Base-by-base conservation (phyloP, 2,329 filamentous ascomycete genomes). In the Fusarium oxysporum region DNA sequence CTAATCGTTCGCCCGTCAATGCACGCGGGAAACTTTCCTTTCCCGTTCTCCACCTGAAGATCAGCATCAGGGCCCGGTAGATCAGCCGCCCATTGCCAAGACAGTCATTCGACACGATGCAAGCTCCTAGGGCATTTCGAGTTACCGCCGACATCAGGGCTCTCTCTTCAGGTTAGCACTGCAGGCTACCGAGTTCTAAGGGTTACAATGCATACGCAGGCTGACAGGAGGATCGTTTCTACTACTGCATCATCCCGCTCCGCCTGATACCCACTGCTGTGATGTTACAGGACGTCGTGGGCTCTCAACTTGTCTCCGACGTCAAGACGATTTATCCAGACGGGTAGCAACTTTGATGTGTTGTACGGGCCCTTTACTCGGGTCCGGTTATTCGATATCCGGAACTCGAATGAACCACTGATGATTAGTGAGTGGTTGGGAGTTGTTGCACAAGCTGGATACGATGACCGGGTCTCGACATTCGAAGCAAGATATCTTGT, bases 371-470 rank as follows among this genome's bases (percentile, higher is more conserved):
- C 30, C 50, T 56, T 48, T 55, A 28, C 32, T 41, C 56, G 66
- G 60, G 45, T 13, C 28, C 16, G 17, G 11, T 38, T 16, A 48
- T 38, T 41, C 43, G 38, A 50, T 40, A 33, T 37, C 33, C 8
- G 55, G 38, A 40, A 25, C 23, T 54, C 25, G 28, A 53, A 43
- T 13, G 23, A 50, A 51, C 48, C 37, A 56, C 23, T 54, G 23
- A 47, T 38, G 17, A 33, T 23, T 21, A 40, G 38, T 23, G 35
- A 56, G 47, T 33, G 62, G 62, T 53, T 50, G 23, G 30, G 48
- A 68, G 19, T 56, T 28, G 58, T 74, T 28, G 37, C 56, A 73
- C 71, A 74, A 69, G 25, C 55, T 55, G 48, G 33, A 69, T 72
- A 72, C 68, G 56, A 74, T 53, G 28, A 54, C 47, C 25, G 40